Conservation (phyloP, 1,139 yeast species). For the Diutina rugosa region DNA sequence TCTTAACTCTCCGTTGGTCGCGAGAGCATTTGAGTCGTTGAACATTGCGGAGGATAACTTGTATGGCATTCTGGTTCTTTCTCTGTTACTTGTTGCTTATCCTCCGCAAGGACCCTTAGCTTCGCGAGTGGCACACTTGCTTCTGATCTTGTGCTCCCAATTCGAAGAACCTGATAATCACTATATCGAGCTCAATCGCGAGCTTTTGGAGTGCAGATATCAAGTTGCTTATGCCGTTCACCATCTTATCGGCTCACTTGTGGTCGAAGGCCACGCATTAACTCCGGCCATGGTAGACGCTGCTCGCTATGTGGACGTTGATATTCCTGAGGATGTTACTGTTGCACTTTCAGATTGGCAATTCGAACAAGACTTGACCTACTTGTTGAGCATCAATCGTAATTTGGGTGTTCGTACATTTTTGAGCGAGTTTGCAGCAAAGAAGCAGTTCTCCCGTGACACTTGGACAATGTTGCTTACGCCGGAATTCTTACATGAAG, state of each 20-base stretch:
- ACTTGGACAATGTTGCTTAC: conserved; percentile 26
- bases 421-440: conserved; percentile 15
- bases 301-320: conserved; percentile 6
- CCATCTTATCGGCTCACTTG: conserved; percentile 11
- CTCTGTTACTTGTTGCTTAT: conserved; percentile 13
- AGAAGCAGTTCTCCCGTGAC: conserved; percentile 15
- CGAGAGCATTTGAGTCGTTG: conserved; percentile 15
- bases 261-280: conserved; percentile 3
- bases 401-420: conserved; percentile 17
- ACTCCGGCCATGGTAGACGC: conserved; percentile 14
- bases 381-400: conserved; percentile 18
- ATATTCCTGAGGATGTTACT: conserved; percentile 3
- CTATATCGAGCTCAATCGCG: conserved; percentile 26
- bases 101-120: conserved; percentile 5
- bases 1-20: conserved; percentile 19
- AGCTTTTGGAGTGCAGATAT: conserved; percentile 16
- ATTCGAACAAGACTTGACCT: conserved; percentile 15
- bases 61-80: conserved; percentile 19
- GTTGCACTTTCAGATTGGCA: conserved; percentile 4
- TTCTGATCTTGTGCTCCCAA: conserved; percentile 24
- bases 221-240: background rate
- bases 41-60: conserved; percentile 21
- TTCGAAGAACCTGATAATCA: conserved; percentile 40
- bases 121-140: conserved; percentile 9
- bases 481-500: conserved; percentile 13